Conservation (phyloP, 1,139 yeast species). For the Saccharomyces hybrid region DNA sequence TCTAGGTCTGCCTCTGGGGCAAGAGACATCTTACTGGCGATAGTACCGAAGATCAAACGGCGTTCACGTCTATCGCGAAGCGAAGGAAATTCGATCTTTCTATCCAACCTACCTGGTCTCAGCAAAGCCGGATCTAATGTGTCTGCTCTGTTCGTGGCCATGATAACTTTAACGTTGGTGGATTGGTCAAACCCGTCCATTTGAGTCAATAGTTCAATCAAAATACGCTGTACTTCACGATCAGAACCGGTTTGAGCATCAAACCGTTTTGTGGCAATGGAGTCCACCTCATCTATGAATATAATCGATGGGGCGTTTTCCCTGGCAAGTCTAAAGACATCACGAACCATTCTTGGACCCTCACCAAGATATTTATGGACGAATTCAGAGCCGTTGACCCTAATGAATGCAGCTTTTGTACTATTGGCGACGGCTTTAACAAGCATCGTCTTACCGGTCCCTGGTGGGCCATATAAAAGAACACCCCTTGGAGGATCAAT, state of each 20-base stretch:
- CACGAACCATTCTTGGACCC: constrained; percentile 99
- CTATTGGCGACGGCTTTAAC: constrained; percentile 98
- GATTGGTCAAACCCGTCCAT: constrained; percentile 99
- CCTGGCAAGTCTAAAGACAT: constrained; percentile 92
- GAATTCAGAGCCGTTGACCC: constrained; percentile 96
- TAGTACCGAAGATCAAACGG: constrained; percentile 88
- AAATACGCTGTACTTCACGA: constrained; percentile 96
- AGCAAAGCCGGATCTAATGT: constrained; percentile 94
- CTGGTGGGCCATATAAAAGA: constrained; percentile 95
- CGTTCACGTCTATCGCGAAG: constrained; percentile 96
- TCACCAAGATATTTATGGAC: constrained; percentile 98
- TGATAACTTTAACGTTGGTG: constrained; percentile 91
- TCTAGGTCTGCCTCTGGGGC: constrained; percentile 98
- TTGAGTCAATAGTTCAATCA: constrained; percentile 91
- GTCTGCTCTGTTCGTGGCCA: constrained; percentile 99
- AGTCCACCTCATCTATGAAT: constrained; percentile 97
- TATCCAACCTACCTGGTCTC: constrained; percentile 97
- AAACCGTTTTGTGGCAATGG: constrained; percentile 97
- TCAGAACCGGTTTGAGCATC: constrained; percentile 99
- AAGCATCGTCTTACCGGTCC: constrained; percentile 98
- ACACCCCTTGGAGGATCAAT: constrained; percentile 99
- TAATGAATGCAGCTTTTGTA: constrained; percentile 89
- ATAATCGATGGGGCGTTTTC: constrained; percentile 96
- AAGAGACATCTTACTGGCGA: constrained; percentile 95
- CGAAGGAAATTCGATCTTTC: constrained; percentile 95